phyloP scores from a whole-genome alignment of 1,284 basidiomycete species.

The Ceratobasidium sp. region DNA sequence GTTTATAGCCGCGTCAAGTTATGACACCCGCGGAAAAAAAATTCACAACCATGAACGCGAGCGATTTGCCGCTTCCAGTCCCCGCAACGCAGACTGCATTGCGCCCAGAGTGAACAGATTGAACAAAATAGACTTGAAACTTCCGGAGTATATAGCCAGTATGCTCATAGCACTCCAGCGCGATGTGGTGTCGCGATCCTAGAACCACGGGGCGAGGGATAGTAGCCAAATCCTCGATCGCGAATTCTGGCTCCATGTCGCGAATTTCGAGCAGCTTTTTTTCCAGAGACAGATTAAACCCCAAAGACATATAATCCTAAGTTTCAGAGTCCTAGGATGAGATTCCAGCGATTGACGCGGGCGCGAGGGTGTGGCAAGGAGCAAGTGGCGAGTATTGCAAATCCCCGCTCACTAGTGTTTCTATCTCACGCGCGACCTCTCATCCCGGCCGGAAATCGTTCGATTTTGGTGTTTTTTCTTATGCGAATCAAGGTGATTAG shows the following conservation, averaged over 20 bases:
- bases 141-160: not conserved
- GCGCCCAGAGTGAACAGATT: not conserved
- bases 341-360: not conserved
- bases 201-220: not conserved
- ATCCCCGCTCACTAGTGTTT: too few relatives aligned
- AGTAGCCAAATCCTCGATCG: not conserved
- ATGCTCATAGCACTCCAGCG: not conserved
- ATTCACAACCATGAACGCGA: not conserved
- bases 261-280: not conserved
- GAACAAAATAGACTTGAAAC: not conserved
- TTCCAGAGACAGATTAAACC: not conserved
- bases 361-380: too few relatives aligned
- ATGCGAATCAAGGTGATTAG: too few relatives aligned
- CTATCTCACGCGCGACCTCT: too few relatives aligned
- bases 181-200: not conserved
- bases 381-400: too few relatives aligned
- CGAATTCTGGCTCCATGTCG: too few relatives aligned
- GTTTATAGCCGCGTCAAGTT: not conserved
- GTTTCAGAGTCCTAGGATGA: not conserved
- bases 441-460: too few relatives aligned
- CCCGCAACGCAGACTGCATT: not conserved
- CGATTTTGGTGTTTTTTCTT: too few relatives aligned
- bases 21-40: not conserved
- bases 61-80: slow-evolving; percentile 4
- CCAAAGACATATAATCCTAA: not conserved